These are phyloP conservation scores for Obelidium mucronatum DNA, from an alignment of 192 early-diverging fungal species.

Conservation along the genomic window DNA sequence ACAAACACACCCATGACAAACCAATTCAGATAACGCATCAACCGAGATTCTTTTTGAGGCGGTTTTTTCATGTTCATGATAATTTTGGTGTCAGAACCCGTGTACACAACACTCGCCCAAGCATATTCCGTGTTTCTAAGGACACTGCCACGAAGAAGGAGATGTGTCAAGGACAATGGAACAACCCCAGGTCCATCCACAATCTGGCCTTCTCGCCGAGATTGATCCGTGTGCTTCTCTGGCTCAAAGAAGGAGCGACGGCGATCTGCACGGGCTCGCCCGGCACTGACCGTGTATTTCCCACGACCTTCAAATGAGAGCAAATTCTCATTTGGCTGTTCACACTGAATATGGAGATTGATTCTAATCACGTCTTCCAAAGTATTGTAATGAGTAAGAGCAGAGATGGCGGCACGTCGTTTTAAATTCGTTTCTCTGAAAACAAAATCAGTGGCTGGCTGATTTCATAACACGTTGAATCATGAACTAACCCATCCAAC, in stretches of 20 bases:
- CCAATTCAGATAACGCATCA: conserved; percentile 80
- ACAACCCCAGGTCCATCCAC: conserved; percentile 19
- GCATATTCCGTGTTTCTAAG: conserved; percentile 59
- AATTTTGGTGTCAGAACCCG: conserved; percentile 63
- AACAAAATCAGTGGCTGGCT: neutral
- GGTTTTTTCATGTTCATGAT: conserved; percentile 58
- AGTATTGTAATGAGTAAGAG: conserved; percentile 32
- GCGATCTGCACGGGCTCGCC: conserved; percentile 6
- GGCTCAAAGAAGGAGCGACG: conserved; percentile 12
- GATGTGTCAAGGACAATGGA: conserved; percentile 65
- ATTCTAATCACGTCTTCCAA: conserved; percentile 38
- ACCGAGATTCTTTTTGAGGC: conserved; percentile 72
- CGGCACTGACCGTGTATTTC: conserved; percentile 18
- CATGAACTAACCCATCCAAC: conserved; percentile 72
- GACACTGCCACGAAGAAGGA: conserved; percentile 83
- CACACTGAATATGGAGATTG: conserved; percentile 55
- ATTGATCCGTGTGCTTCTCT: conserved; percentile 14
- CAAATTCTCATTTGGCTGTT: conserved; percentile 61
- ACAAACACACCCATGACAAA: conserved; percentile 65
- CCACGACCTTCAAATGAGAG: conserved; percentile 55
- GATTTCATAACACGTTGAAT: neutral
- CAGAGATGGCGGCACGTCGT: conserved; percentile 47
- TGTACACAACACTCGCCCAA: conserved; percentile 62
- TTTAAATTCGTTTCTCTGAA: conserved; percentile 66
- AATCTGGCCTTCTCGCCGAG: conserved; percentile 18